These are phyloP conservation scores for Cornus suecica DNA, from an alignment of 148 eudicot species.

Conservation along the genomic window DNA sequence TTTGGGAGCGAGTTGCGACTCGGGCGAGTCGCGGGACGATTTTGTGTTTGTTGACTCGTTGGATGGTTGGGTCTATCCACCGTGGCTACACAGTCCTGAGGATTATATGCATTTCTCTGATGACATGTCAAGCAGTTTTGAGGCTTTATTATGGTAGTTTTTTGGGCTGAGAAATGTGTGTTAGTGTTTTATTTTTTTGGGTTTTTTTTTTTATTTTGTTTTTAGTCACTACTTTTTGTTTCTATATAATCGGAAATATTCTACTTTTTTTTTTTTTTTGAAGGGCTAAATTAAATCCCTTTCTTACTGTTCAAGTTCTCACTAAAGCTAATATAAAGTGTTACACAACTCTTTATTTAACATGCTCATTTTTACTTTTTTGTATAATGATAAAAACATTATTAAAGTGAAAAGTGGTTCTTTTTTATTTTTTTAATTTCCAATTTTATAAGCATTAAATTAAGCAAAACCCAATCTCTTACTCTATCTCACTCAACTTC, in stretches of 20 bases:
- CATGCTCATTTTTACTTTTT: not conserved
- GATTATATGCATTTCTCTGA: constrained; percentile 25
- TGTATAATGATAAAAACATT: no score
- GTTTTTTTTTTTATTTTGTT: not conserved
- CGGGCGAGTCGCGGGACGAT: constrained; percentile 27
- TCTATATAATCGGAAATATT: not conserved
- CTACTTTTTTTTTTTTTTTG: not conserved
- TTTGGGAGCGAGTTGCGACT: constrained; percentile 24
- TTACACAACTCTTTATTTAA: not conserved
- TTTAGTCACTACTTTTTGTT: not conserved
- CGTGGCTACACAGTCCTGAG: constrained; percentile 21
- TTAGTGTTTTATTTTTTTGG: not conserved
- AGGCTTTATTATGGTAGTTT: constrained; percentile 22
- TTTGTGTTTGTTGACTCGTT: constrained; percentile 22
- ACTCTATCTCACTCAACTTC: no score
- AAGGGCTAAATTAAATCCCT: constrained; percentile 6
- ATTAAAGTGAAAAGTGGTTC: not conserved
- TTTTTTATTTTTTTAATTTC: not conserved
- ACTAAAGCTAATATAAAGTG: no score
- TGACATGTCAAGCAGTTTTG: constrained; percentile 10
- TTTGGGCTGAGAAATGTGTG: not conserved
- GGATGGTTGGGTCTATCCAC: constrained; percentile 24
- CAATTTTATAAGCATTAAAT: not conserved
- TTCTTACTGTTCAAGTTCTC: not conserved
- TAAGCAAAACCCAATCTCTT: not conserved